Evolutionary conservation across 2,329 filamentous ascomycete genomes (phyloP), one percentile per base, ranked within the genome.

Genomic region (Camillea tinctor): DNA sequence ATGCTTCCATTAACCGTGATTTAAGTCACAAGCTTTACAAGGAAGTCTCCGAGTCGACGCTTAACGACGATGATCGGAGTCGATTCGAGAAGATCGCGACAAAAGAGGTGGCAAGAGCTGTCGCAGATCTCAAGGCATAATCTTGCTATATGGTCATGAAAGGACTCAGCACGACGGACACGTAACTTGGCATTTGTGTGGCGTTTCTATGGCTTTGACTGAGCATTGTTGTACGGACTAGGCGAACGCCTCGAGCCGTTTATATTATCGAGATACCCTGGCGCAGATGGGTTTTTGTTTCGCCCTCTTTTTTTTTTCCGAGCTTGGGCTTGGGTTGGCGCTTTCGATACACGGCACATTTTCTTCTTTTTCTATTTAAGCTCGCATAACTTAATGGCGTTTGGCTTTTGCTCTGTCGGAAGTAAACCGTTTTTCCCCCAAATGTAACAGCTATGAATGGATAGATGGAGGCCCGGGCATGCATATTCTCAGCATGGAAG

Each of bases 11-110:
- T 76, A 98, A 98, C 73, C 88, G 93, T 63, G 89, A 90, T 61
- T 88, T 98, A 36, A 97, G 92, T 50, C 89, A 92, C 60, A 91
- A 89, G 77, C 80, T 99, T 60, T 99, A 99, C 76, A 92, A 87
- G 65, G 84, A 87, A 62, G 80, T 85, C 52, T 79, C 80, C 53
- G 79, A 82, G 62, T 76, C 81, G 20, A 76, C 80, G 22, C 81
- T 95, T 26, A 85, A 90, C 69, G 83, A 89, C 21, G 84, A 86
- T 24, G 85, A 86, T 58, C 84, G 87, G 59, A 84, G 84, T 64
- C 84, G 83, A 53, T 92, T 92, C 84, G 91, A 96, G 77, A 86
- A 84, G 67, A 83, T 92, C 69, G 93, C 93, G 15, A 85, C 81
- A 19, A 84, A 88, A 51, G 93, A 97, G 76, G 94, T 97, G 3